These are phyloP conservation scores for Talaromyces sp. DNA, from an alignment of 2,329 filamentous ascomycete genomes.

Conservation along the genomic window DNA sequence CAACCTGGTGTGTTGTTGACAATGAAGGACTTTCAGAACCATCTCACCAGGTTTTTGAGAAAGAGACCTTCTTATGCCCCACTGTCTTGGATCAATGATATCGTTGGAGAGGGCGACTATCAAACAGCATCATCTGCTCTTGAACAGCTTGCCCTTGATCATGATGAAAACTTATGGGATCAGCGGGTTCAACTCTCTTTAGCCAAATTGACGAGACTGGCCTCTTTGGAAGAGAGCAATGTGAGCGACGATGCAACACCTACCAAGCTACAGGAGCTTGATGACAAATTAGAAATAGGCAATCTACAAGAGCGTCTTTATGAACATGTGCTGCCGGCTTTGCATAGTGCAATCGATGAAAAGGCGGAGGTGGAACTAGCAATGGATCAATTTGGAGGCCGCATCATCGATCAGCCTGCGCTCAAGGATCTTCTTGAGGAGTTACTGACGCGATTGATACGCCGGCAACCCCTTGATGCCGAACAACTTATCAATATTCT, in stretches of 20 bases:
- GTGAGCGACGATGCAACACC: slow-evolving; percentile 39
- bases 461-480: slow-evolving; percentile 63
- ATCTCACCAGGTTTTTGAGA: slow-evolving; percentile 75
- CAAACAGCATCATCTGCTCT: slow-evolving; percentile 69
- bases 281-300: slow-evolving; percentile 65
- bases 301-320: slow-evolving; percentile 78
- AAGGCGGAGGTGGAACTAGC: slow-evolving; percentile 74
- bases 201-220: slow-evolving; percentile 75
- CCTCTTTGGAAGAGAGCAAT: slow-evolving; percentile 47
- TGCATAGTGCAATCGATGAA: slow-evolving; percentile 72
- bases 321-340: slow-evolving; percentile 64
- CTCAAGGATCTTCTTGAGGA: slow-evolving; percentile 70
- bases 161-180: slow-evolving; percentile 81
- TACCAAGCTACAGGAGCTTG: slow-evolving; percentile 51
- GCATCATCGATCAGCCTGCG: slow-evolving; percentile 59
- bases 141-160: slow-evolving; percentile 63
- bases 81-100: slow-evolving; percentile 92
- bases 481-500: slow-evolving; percentile 61
- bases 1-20: slow-evolving; percentile 66
- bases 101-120: slow-evolving; percentile 72
- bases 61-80: slow-evolving; percentile 69
- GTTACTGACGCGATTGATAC: slow-evolving; percentile 66
- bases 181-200: slow-evolving; percentile 91
- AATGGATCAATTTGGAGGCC: slow-evolving; percentile 62
- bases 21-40: slow-evolving; percentile 66